Percentiles rank a stretch among this genome's conserved stretches.
Conservation (phyloP, 768 basidiomycete species). For the Paxillus involutus region DNA sequence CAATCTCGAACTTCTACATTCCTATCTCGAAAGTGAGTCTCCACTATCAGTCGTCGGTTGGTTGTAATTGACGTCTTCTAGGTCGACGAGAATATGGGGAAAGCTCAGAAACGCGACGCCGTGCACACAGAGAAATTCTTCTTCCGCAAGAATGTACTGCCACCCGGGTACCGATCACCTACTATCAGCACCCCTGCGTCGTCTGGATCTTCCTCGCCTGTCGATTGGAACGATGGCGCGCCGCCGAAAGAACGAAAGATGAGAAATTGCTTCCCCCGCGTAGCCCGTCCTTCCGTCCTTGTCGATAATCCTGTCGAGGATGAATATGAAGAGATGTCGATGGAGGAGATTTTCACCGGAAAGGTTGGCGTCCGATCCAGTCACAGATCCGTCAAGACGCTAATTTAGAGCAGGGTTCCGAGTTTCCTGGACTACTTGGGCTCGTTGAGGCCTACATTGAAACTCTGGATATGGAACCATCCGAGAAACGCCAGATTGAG, state of each 20-base stretch:
- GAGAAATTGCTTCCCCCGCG: constrained; percentile 68
- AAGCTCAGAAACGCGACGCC: constrained; percentile 85
- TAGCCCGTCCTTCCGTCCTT: constrained; percentile 46
- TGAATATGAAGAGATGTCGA: constrained; percentile 90
- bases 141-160: constrained; percentile 87
- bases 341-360: constrained; percentile 94
- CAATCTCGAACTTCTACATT: constrained; percentile 91
- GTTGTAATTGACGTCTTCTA: constrained; percentile 29
- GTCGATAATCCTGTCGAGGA: constrained; percentile 61
- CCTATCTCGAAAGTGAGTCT: constrained; percentile 87
- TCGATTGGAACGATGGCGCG: constrained; percentile 32
- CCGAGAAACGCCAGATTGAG: constrained; percentile 60
- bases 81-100: constrained; percentile 97
- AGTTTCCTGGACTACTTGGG: constrained; percentile 79
- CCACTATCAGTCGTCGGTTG: neutral
- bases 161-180: constrained; percentile 41
- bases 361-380: constrained; percentile 48
- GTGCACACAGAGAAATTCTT: constrained; percentile 73
- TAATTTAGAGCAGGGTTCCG: constrained; percentile 43
- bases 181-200: constrained; percentile 45
- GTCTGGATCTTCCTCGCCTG: constrained; percentile 39
- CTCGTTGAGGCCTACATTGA: constrained; percentile 84
- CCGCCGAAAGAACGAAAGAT: constrained; percentile 62
- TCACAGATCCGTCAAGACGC: neutral
- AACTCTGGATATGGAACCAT: constrained; percentile 73